Evolutionary conservation across 2,329 filamentous ascomycete genomes (phyloP).

Genomic region (Alternaria ethzedia): DNA sequence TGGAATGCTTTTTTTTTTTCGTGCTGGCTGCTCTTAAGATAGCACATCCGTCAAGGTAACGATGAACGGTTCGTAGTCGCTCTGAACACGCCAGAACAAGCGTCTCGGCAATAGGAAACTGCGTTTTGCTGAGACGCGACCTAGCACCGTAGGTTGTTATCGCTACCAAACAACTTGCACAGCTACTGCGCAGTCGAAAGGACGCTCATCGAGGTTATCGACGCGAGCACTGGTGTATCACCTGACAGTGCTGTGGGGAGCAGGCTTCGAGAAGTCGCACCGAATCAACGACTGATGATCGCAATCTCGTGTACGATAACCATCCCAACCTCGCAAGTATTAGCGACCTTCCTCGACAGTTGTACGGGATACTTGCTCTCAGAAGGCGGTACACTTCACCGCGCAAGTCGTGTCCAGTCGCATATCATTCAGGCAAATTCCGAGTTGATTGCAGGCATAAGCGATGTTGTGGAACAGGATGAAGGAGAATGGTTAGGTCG

Average conservation of each 20-base stretch:
- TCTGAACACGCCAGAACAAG: background rate
- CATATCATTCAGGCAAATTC: background rate
- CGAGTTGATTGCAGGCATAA: background rate
- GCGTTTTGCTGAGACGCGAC: background rate
- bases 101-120: background rate
- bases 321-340: background rate
- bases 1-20: background rate
- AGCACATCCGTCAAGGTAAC: background rate
- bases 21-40: background rate
- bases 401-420: background rate
- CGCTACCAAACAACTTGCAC: background rate
- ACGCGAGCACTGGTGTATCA: background rate
- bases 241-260: background rate
- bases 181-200: background rate
- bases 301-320: background rate
- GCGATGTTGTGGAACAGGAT: background rate
- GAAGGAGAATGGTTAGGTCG: background rate
- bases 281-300: background rate
- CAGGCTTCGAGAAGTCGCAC: background rate
- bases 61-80: background rate
- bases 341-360: background rate
- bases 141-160: background rate
- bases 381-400: background rate
- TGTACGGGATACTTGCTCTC: background rate
- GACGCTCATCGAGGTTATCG: background rate